Evolutionary conservation across 495 filamentous ascomycete species (phyloP), one percentile per base, ranked within the genome.

Genomic region (Xylaria cubensis): DNA sequence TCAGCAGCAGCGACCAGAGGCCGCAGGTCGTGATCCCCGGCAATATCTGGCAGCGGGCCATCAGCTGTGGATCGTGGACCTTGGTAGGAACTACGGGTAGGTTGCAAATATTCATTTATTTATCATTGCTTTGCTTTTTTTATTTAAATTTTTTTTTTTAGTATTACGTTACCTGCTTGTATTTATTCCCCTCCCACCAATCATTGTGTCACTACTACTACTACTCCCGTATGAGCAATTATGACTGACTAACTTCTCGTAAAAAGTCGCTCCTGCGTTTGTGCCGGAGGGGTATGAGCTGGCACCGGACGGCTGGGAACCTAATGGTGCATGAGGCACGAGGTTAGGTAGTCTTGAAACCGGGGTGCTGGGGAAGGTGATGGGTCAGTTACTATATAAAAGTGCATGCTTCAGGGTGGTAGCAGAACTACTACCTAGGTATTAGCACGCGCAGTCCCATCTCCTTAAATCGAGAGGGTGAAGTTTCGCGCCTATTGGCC

Each of bases 61-160:
- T 74, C 55, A 84, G 81, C 39, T 64, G 77, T 58, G 85, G 85
- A 21, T 73, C 74, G 12, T 87, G 84, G 84, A 86, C 84, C 26
- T 75, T 87, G 36, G 83, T 87, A 4, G 83, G 85, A 4, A 83
- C 78, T 46, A 85, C 84, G 8, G 81, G 80, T 84, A 73, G 56
- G 79, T 73, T 73, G 2, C 17, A 15, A n/a, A 15, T 7, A 6
- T 53, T n/a, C n/a, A n/a, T n/a, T n/a, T 15, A 48, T n/a, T 41
- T 17, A 15, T 67, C 51, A 21, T 21, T n/a, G 42, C 64, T 4
- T 53, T 2, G 19, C 17, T 32, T 0, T 48, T 32, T 15, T 55
- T n/a, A n/a, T n/a, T n/a, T n/a, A n/a, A n/a, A n/a, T n/a, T 42
- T 3, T 48, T 5, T n/a, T 51, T 2, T 39, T 39, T 56, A 10